Evolutionary conservation across 192 early-diverging fungal species (phyloP), one percentile per base, ranked within the genome.

Genomic region (Entrophospora sp.): DNA sequence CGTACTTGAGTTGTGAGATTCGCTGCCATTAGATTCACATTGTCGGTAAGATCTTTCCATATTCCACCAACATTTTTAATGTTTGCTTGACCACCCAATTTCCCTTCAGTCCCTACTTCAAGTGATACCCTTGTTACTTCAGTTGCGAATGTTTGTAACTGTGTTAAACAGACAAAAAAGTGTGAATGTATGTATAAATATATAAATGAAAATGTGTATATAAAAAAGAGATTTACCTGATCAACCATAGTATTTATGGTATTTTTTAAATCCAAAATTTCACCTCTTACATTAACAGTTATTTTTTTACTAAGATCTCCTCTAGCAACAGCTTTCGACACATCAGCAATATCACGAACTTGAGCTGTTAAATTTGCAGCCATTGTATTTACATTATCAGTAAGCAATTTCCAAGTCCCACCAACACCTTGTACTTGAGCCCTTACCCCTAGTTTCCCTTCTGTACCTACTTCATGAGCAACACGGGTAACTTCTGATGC

Each of bases 51-150:
- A 24, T 79, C 76, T 69, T 82, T 84, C 85, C 85, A 86, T 3
- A 81, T 80, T 6, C 85, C 85, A 24, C 71, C 81, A 9, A 86
- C 82, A 57, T 73, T 73, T 16, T 75, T 69, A 4, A 86, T 83
- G 16, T 76, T 70, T 7, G 86, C 86, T 44, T 85, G 80, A 2
- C 84, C 86, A 30, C 86, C 86, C 1, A 88, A 75, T 46, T 76
- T 72, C 20, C 86, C 86, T 16, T 87, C 86, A 2, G 86, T 87
- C 3, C 86, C 86, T 35, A 87, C 86, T 58, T 85, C 82, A 9
- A 71, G 64, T 27, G 83, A 81, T 9, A 88, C 86, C 64, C 86
- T 82, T 1, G 86, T 79, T 1, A 89, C 85, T 66, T 89, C 87
- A 0, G 74, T 52, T 0, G 87, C 81, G 70, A 89, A 88, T 0